Base-by-base conservation (phyloP, 2,329 filamentous ascomycete genomes). In the Epichloe gansuensis region DNA sequence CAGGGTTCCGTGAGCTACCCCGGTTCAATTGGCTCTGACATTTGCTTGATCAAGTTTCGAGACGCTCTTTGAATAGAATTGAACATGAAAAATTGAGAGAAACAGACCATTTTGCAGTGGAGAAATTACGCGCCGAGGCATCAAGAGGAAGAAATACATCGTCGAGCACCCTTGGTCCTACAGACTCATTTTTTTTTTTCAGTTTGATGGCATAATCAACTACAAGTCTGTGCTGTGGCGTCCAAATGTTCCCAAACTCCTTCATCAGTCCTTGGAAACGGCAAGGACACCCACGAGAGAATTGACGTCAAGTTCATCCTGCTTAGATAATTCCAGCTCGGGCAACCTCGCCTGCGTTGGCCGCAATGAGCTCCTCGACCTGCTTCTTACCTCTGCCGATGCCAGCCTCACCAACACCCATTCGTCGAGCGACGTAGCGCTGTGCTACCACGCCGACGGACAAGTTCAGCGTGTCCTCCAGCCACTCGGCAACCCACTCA, bases 401-500 rank as follows among this genome's bases (percentile, higher is more conserved):
- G 5, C 75, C 74, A 11, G 87, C 86, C 68, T 95, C 89, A 12
- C 91, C 91, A 9, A 98, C 91, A 12, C 93, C 91, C 93, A 98
- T 98, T 53, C 93, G 77, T 56, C 87, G 81, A 4, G 93, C 91
- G 21, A 98, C 93, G 65, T 98, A 98, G 57, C 91, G 78, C 76
- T 98, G 93, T 2, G 93, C 93, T 3, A 97, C 85, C 7, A 95
- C 75, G 17, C 93, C 91, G 0, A 94, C 80, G 3, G 83, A 80
- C 48, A 97, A 73, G 42, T 76, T 82, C 35, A 98, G 75, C 0
- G 83, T 73, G 71, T 97, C 91, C 71, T 97, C 91, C 46, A 98
- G 79, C 93, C 93, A 98, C 69, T 97, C 93, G 3, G 91, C 86
- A 39, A 95, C 88, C 93, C 93, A 98, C 68, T 98, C 93, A 54